Base-by-base conservation (phyloP, 2,329 filamentous ascomycete species). In the Arthrobotrys pseudoclavata region DNA sequence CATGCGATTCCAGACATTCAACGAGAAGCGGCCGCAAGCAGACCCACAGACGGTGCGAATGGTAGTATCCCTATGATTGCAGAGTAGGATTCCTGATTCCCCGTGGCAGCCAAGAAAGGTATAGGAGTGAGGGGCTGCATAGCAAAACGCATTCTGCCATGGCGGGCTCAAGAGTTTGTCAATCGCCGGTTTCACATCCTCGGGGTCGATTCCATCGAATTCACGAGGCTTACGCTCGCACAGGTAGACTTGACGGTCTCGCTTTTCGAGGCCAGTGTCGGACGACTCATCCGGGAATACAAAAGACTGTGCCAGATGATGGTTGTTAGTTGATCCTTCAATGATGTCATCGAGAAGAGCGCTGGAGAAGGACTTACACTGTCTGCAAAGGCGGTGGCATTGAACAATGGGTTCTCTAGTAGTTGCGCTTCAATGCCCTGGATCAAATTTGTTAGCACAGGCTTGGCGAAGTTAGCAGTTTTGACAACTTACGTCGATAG, bases 61-160 rank as follows among this genome's bases (percentile, higher is more conserved):
- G 10, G 7, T 6, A 12, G 9, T 26, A 0, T 7, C 12, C 0
- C 74, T 40, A 10, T 29, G 40, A 15, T 53, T 52, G 29, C 74
- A 77, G 4, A 77, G 29, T 31, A 37, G n/a, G 3, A 77, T 57
- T 5, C 52, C 60, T 12, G 74, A 40, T 3, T 12, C 29, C 4
- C 26, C 29, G 13, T 45, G 18, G 20, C 74, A 77, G 4, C n/a
- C 67, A 5, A 77, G 15, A n/a, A 18, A 31, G 12, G 37, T 34
- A 18, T 67, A 77, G 1, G 34, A 24, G 6, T 26, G 18, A 0
- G 40, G 6, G 7, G 52, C 47, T 2, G 74, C 74, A 22, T 71
- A 77, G 13, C 74, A 77, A 40, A 42, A 77, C 3, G 74, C 74
- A 2, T 29, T 13, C n/a, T 62, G 13, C 61, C 66, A 77, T 53